A percentile compares a stretch with the other conserved stretches of the same genome.
Conservation (phyloP, 352 stramenopile genomes). For the Globisporangium alternatum region DNA sequence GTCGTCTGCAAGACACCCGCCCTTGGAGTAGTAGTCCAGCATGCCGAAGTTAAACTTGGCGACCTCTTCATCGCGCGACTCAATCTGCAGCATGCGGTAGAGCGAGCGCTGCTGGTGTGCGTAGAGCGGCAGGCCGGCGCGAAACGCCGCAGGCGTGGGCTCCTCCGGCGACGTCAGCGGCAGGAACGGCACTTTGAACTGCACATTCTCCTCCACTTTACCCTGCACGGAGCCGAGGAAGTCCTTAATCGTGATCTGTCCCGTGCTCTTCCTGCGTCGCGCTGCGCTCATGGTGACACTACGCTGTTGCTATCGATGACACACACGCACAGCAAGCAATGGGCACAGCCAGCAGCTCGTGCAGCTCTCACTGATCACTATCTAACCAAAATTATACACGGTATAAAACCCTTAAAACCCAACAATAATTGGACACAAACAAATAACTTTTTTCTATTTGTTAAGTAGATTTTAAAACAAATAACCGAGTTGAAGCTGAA, state of each 20-base stretch:
- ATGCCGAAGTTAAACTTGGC: conserved; percentile 73
- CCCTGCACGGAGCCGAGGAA: conserved; percentile 39
- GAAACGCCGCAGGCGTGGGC: conserved; percentile 57
- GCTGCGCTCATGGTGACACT: background rate
- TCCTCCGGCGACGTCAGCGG: conserved; percentile 65
- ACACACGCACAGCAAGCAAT: background rate
- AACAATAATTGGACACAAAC: too few relatives aligned
- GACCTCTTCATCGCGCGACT: conserved; percentile 59
- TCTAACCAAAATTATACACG: too few relatives aligned
- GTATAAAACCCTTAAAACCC: too few relatives aligned
- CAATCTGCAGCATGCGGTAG: conserved; percentile 83
- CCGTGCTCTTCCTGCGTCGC: conserved; percentile 20
- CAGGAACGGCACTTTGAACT: conserved; percentile 84
- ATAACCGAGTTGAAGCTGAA: too few relatives aligned
- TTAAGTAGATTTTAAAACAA: too few relatives aligned
- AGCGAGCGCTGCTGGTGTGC: conserved; percentile 81
- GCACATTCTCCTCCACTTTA: conserved; percentile 52
- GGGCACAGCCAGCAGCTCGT: background rate
- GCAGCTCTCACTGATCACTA: too few relatives aligned
- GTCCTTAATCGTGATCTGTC: conserved; percentile 51
- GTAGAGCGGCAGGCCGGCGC: conserved; percentile 51
- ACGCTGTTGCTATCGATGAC: background rate
- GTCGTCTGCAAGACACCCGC: conserved; percentile 69
- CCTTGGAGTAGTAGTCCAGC: conserved; percentile 68
- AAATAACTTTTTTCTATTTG: too few relatives aligned